Base-by-base conservation (phyloP, 2,329 filamentous ascomycete species). In the Epicoccum nigrum region DNA sequence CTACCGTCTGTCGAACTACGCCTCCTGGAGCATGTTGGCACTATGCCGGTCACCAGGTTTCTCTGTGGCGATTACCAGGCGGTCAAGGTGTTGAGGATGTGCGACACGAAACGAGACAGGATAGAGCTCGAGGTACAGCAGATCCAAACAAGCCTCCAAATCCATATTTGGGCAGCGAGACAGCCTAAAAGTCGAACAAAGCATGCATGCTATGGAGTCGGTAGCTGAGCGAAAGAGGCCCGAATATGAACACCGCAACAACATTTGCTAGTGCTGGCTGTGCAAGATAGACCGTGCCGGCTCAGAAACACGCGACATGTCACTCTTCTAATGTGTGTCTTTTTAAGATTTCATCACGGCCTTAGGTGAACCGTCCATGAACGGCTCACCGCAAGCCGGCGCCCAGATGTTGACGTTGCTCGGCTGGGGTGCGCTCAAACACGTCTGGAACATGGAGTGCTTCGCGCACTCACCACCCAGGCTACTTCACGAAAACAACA, bases 391-490 rank as follows among this genome's bases (percentile, higher is more conserved):
- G 50, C 25, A 52, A 55, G 40, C 59, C 56, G 58, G 50, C n/a
- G 51, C 38, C 39, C 33, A 52, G 49, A 12, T 40, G 43, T 47
- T 35, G 43, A 47, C 28, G 43, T 44, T 34, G 49, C 43, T 43
- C 39, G 39, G 43, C 54, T 68, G 67, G 63, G 48, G 65, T 59
- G 67, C 27, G 45, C 68, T 72, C 65, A 70, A 71, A 73, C 70
- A 52, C 59, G 51, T 23, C 46, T 66, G 66, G 65, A 70, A 73
- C 70, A 66, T 54, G 64, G 52, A 60, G 55, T 60, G 69, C 65
- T 59, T 71, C 69, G 64, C 51, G 54, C 51, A 45, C 32, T 60
- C 59, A 55, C 64, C 61, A 60, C 59, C 59, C 56, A 45, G 38
- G 45, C 39, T 41, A 35, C 27, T 56, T 57, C 54, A 45, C 33